Base-by-base conservation (phyloP, 2,329 filamentous ascomycete genomes). In the Aspergillus udagawae region DNA sequence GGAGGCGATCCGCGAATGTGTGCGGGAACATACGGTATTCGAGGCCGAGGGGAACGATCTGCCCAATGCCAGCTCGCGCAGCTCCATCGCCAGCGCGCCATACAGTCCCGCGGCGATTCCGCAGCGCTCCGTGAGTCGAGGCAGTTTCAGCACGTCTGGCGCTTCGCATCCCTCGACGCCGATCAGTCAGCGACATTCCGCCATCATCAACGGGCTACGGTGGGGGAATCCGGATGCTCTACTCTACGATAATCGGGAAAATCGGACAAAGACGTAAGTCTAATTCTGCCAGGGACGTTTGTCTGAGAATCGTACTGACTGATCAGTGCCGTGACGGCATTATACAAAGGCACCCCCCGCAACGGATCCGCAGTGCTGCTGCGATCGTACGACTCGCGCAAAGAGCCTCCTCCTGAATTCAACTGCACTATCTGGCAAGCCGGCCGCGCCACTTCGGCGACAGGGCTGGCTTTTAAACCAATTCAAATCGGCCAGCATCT, bases 401-500 rank as follows among this genome's bases (percentile, higher is more conserved):
- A 89, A 73, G 94, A 97, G 73, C 89, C 92, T 0, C 84, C 92
- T 0, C 90, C 93, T 2, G 92, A 97, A 73, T 93, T 91, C 60
- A 90, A 96, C 69, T 96, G 92, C 75, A 96, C 88, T 49, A 94
- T 99, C 56, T 99, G 94, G 94, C 88, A 99, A 76, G 94, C 94
- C 4, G 94, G 94, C 10, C 86, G 94, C 59, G 94, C 94, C n/a
- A 99, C 94, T 1, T 91, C 85, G 53, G 91, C 94, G 0, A 94
- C 93, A 1, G 91, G 90, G 0, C 80, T 97, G 47, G 94, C 94
- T 1, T 99, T 99, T 78, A 99, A 99, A 73, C 92, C 93, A 0
- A 92, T 99, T 51, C 88, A 90, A 63, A 90, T 99, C 42, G 94
- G 94, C 3, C 93, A 97, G 73, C 93, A 92, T 0, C 82, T 92